Evolutionary conservation across 2,329 filamentous ascomycete species (phyloP).

Genomic region (Cercospora sojina): DNA sequence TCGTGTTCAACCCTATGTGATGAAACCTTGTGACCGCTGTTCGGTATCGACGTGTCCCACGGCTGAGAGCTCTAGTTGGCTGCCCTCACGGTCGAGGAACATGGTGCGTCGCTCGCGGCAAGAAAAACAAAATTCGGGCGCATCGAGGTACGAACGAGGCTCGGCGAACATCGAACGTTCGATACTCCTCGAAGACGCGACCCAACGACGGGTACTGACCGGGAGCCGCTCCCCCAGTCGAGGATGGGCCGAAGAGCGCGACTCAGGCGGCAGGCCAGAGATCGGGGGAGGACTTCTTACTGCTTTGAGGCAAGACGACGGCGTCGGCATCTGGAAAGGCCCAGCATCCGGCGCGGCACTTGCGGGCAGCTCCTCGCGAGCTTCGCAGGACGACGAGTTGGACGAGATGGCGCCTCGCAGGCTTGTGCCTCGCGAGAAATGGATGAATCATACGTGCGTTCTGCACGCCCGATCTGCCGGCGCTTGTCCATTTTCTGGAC

Average conservation of each 20-base stretch:
- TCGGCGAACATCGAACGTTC: neutral
- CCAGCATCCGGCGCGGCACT: neutral
- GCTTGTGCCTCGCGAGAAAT: neutral
- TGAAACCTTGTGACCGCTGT: neutral
- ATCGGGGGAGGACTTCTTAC: neutral
- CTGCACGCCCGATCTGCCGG: constrained; percentile 1
- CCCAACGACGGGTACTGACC: neutral
- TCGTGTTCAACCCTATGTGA: neutral
- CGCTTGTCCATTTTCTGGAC: constrained; percentile 1
- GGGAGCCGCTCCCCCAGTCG: neutral
- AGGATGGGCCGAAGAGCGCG: neutral
- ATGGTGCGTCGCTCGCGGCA: neutral
- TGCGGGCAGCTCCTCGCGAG: neutral
- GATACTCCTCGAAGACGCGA: neutral
- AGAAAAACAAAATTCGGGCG: neutral
- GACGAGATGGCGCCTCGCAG: neutral
- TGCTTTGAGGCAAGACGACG: neutral
- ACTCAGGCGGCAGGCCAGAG: neutral
- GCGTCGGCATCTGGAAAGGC: neutral
- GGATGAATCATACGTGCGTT: neutral
- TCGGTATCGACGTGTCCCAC: neutral
- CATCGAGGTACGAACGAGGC: no score
- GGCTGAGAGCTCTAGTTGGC: neutral
- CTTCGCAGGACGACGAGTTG: no score
- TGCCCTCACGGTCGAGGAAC: neutral